Evolutionary conservation across 768 basidiomycete species (phyloP), one percentile per base, ranked within the genome.

Genomic region (Tulasnella sp.): DNA sequence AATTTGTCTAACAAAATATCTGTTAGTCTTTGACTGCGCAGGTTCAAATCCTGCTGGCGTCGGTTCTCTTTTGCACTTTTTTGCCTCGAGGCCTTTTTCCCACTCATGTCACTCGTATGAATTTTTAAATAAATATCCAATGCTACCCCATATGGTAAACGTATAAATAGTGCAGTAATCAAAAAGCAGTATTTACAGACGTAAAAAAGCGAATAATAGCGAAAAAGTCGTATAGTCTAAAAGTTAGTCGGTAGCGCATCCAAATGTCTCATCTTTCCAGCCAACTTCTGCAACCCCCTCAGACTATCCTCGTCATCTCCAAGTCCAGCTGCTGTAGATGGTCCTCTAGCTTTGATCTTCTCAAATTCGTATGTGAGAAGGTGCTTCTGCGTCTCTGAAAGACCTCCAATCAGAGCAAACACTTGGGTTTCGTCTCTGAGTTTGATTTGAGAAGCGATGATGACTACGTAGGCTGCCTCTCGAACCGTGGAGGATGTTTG

Each of bases 331-430:
- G 83, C 71, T 27, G 81, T 75, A 13, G 66, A 66, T n/a, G 64
- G 68, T 13, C 76, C 83, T 19, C 87, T 71, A 8, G 75, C 83
- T 28, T 79, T 79, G 59, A 89, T 83, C 63, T 89, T 90, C 63
- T 89, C 87, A 57, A 91, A 91, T 51, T 88, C 69, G 58, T 91
- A 91, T 1, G 88, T 87, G 43, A 91, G 69, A 15, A 90, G 69
- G 61, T 91, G 89, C 71, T 88, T 89, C 72, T 90, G 87, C 59
- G 86, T 85, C 54, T 87, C 82, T n/a, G 84, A 78, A 35, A 91
- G 70, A 4, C 82, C 83, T 52, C 86, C 83, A 39, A 91, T 67
- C 15, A 91, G 74, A 32, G 76, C 69, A 58, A 91, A 91, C 1
- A 91, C 69, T 57, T 87, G 84, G 0, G 79, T 78, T 61, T 90